Evolutionary conservation across 805 yeast species (phyloP).

Genomic region (Candida caryicola): DNA sequence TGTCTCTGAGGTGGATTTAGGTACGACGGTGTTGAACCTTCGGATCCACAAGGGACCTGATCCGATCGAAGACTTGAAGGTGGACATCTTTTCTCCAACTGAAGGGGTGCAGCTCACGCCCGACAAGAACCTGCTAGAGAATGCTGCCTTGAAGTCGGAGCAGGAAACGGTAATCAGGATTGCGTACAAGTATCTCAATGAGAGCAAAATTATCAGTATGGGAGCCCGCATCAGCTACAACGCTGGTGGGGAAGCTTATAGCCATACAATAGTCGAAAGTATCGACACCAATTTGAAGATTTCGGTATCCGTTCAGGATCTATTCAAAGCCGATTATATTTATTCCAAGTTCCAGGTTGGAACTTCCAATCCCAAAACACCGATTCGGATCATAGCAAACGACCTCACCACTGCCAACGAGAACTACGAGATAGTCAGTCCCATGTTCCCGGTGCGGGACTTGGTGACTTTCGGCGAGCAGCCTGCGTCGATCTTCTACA

Average conservation of each 20-base stretch:
- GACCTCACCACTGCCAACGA: constrained; percentile 30
- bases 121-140: neutral
- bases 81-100: constrained; percentile 15
- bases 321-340: constrained; percentile 54
- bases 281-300: constrained; percentile 57
- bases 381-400: constrained; percentile 52
- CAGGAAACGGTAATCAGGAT: neutral
- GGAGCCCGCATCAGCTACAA: constrained; percentile 20
- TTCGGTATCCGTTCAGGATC: constrained; percentile 79
- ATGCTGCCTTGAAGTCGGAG: neutral
- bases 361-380: constrained; percentile 48
- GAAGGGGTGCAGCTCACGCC: constrained; percentile 16
- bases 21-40: constrained; percentile 24
- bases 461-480: constrained; percentile 66
- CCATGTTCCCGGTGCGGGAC: constrained; percentile 17
- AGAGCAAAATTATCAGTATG: constrained; percentile 23
- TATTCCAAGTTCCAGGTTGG: constrained; percentile 71
- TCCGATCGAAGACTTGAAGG: constrained; percentile 26
- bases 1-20: constrained; percentile 26
- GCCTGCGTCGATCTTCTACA: constrained; percentile 60
- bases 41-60: constrained; percentile 28
- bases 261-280: constrained; percentile 24
- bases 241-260: constrained; percentile 16
- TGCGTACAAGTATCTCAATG: constrained; percentile 21
- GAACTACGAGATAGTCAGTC: constrained; percentile 23